Base-by-base conservation (phyloP, 495 filamentous ascomycete species). In the Penicillium egyptiacum region DNA sequence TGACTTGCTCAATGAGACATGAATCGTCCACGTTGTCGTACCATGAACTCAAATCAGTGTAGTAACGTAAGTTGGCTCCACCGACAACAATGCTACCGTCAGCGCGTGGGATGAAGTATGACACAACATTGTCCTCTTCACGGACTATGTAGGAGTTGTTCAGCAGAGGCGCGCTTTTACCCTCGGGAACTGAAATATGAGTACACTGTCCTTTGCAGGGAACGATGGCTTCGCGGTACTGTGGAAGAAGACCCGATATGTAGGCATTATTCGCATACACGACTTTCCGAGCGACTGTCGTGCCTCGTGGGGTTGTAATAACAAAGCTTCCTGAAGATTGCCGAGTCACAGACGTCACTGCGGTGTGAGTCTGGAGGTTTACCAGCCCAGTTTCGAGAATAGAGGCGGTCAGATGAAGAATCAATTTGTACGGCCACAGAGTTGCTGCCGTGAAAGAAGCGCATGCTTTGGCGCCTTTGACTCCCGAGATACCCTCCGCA, bases 181-280 rank as follows among this genome's bases (percentile, higher is more conserved):
- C 87, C 80, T 43, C 75, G 60, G 42, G 87, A 7, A 85, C 83
- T 0, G 82, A 81, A 45, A 90, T 81, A 57, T 87, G 86, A n/a
- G 85, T 85, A 25, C 86, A 78, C 17, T 89, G 65, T 2, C 69
- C 71, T 50, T 71, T 70, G 57, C 67, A 67, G 1, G 88, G 88
- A 4, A 90, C 80, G 46, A 90, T 83, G 17, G 79, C 61, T n/a
- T 81, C 79, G 53, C 79, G 78, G 50, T 90, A 81, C 19, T 72
- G 62, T 5, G 80, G 77, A 40, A 81, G 74, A 12, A 91, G 69
- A 16, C 71, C 74, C 2, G 84, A 81, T 2, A 86, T 84, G 61
- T 90, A 90, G 22, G 84, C 88, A 55, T 92, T 92, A 30, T 86
- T 91, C 25, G 88, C 88, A 46, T 89, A 66, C 9, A 91, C 74